Percentiles rank a stretch among this genome's conserved stretches.
These are phyloP conservation scores for Fraxinus anomala DNA, from an alignment of 257 asterid genomes.

Conservation along the genomic window DNA sequence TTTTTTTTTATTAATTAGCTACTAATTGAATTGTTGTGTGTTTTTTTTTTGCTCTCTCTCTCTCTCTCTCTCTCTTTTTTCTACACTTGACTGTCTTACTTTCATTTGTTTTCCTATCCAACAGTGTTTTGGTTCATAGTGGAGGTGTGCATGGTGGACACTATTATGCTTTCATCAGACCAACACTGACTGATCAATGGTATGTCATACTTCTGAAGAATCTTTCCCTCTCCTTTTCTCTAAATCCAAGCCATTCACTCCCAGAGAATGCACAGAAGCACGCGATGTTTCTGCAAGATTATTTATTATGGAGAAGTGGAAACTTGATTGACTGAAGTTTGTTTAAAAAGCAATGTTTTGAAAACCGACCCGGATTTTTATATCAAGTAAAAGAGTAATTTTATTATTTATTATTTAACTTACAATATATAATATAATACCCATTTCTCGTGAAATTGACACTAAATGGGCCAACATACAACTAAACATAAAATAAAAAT, in stretches of 20 bases:
- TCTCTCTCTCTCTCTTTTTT: background rate
- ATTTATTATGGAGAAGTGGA: background rate
- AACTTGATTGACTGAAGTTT: background rate
- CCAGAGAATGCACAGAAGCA: background rate
- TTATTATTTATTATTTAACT: too few species aligned
- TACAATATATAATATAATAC: too few species aligned
- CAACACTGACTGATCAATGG: slow-evolving; percentile 90
- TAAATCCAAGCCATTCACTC: background rate
- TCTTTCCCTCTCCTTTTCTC: background rate
- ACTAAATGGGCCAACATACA: too few species aligned
- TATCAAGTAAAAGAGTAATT: too few species aligned
- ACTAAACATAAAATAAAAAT: too few species aligned
- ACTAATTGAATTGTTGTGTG: too few species aligned
- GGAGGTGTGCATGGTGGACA: slow-evolving; percentile 99
- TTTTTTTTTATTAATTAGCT: too few species aligned
- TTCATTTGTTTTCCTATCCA: slow-evolving; percentile 23
- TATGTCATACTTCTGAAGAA: slow-evolving; percentile 27
- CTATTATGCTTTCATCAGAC: slow-evolving; percentile 95
- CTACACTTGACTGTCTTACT: slow-evolving; percentile 13
- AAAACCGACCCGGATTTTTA: too few species aligned
- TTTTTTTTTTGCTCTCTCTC: background rate
- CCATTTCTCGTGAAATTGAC: too few species aligned
- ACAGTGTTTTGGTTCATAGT: slow-evolving; percentile 97
- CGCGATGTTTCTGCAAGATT: background rate
- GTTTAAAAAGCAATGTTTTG: background rate